Evolutionary conservation across 768 basidiomycete genomes (phyloP), one percentile per base, ranked within the genome.

Genomic region (Suillus subluteus): DNA sequence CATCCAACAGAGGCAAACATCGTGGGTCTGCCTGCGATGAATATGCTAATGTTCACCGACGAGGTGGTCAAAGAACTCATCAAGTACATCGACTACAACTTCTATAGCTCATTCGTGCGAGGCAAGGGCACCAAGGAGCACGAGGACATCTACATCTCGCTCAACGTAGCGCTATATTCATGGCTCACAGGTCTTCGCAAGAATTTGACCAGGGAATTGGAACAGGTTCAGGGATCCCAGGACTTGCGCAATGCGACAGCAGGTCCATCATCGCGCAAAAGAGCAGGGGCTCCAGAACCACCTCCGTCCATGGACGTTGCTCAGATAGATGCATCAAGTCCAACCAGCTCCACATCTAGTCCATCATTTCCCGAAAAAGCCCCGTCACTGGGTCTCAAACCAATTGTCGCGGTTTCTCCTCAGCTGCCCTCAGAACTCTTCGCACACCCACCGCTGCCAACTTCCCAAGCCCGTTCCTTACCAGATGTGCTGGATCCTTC

Each of bases 71-170:
- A 82, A 46, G 83, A 84, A 23, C 63, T 70, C 12, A 73, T 71
- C 30, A 80, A 79, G 43, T 75, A 76, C 18, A 81, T 94, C 26
- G 72, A 81, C 16, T 94, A 94, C 69, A 87, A 90, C 72, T 94
- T 94, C 77, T 81, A 88, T 76, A 92, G 90, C 73, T 79, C 83
- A 65, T 94, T 93, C 74, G 78, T 85, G 50, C 85, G 86, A 35
- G 80, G 81, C 41, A 80, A 82, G 66, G 85, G 83, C 32, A 79
- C 81, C 76, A 79, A 82, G 69, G 85, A 87, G 61, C 81, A 84
- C 38, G 89, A 93, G 70, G 91, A 92, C 69, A 93, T 95, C 64
- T 94, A 90, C 76, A 92, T 95, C 76, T 90, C 92, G 4, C 82
- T 95, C 69, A 95, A 95, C 79, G 87, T 94, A 72, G 84, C 89